Evolutionary conservation across 2,329 filamentous ascomycete species (phyloP).

Genomic region (Metarhizium anisopliae): DNA sequence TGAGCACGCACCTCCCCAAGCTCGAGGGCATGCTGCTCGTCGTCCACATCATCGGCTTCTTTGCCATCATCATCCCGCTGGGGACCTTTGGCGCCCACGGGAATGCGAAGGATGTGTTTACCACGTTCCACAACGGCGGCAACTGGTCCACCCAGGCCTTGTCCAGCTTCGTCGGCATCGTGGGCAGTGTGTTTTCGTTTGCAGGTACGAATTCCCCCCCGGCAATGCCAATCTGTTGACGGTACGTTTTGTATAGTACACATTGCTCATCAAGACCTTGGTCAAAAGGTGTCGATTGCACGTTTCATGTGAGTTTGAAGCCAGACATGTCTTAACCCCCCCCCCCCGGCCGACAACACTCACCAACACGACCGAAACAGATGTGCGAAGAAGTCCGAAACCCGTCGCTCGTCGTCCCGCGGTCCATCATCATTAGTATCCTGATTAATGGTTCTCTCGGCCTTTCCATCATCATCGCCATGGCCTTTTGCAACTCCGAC

Average conservation of each 20-base stretch:
- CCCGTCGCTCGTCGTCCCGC: conserved; percentile 39
- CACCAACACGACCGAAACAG: conserved; percentile 12
- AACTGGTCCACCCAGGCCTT: conserved; percentile 31
- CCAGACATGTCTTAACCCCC: no score
- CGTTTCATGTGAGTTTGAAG: background rate
- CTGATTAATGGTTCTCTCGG: background rate
- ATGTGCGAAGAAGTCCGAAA: conserved; percentile 39
- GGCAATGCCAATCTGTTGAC: no score
- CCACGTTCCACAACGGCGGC: conserved; percentile 31
- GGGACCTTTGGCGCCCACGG: conserved; percentile 22
- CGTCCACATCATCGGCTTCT: conserved; percentile 33
- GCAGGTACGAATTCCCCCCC: conserved; percentile 9
- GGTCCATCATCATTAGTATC: conserved; percentile 39
- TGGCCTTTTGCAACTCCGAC: background rate
- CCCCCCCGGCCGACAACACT: no score
- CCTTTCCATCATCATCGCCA: background rate
- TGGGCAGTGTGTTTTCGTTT: conserved; percentile 29
- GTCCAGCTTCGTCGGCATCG: conserved; percentile 35
- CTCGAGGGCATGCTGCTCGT: conserved; percentile 42
- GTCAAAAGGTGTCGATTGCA: no score
- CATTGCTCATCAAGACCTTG: no score
- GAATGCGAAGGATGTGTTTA: conserved; percentile 29
- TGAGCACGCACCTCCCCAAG: conserved; percentile 35
- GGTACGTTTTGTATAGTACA: no score
- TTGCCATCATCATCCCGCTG: conserved; percentile 22